A percentile compares a stretch with the other conserved stretches of the same genome.
These are phyloP conservation scores for Fusarium burgessii DNA, from an alignment of 2,329 filamentous ascomycete species.

Conservation along the genomic window DNA sequence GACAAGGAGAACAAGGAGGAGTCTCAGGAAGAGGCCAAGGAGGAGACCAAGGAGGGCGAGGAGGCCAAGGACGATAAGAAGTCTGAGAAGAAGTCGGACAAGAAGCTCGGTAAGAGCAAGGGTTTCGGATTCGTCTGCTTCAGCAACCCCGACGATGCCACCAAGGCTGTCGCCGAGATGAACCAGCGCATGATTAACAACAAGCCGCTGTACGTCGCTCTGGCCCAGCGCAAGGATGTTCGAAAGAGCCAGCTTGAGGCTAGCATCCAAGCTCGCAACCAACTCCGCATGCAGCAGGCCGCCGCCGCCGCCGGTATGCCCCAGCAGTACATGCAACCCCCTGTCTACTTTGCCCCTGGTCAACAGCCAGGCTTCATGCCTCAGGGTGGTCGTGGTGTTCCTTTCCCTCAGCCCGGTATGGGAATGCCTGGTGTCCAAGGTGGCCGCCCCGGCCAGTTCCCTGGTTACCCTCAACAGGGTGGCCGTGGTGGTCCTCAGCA, in stretches of 20 bases:
- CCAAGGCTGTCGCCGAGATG: constrained; percentile 99
- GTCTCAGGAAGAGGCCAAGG: constrained; percentile 62
- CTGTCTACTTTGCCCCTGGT: constrained; percentile 91
- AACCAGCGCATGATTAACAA: constrained; percentile 98
- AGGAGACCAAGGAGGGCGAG: constrained; percentile 61
- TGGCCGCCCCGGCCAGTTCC: constrained; percentile 88
- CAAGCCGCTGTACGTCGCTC: constrained; percentile 97
- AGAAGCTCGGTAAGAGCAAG: constrained; percentile 96
- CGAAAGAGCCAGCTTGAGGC: constrained; percentile 99
- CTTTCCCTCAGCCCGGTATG: constrained; percentile 74
- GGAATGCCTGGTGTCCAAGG: constrained; percentile 79
- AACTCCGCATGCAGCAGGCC: constrained; percentile 97
- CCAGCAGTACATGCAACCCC: constrained; percentile 86
- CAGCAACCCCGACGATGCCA: constrained; percentile 98
- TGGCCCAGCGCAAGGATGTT: constrained; percentile 99
- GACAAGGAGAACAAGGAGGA: constrained; percentile 59
- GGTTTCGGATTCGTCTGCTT: constrained; percentile 99
- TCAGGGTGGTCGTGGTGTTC: constrained; percentile 73
- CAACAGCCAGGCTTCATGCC: constrained; percentile 79
- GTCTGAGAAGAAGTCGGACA: constrained; percentile 68
- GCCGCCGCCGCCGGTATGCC: constrained; percentile 91
- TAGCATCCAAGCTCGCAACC: constrained; percentile 98
- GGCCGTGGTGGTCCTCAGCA: constrained; percentile 91
- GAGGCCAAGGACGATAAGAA: constrained; percentile 67
- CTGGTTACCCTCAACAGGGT: constrained; percentile 85